A percentile compares a stretch with the other conserved stretches of the same genome.
phyloP scores from a whole-genome alignment of 2,329 filamentous ascomycete species.

The Neoscytalidium dimidiatum region DNA sequence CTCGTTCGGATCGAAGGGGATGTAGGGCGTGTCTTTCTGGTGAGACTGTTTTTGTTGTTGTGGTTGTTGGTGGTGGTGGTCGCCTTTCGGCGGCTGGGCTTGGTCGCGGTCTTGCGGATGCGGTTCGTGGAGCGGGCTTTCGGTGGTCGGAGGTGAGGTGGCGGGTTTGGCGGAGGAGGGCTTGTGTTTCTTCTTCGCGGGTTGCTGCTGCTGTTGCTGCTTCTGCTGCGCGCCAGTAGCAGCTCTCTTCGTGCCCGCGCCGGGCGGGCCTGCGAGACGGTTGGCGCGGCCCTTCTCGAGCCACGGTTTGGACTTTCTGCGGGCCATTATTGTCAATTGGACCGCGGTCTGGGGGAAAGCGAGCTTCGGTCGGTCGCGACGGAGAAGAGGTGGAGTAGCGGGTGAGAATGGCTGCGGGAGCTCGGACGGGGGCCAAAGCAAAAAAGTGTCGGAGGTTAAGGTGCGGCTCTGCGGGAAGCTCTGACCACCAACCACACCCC shows the following conservation, averaged over 20 bases:
- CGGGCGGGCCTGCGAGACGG: neutral
- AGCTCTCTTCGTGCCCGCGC: neutral
- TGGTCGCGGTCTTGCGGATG: conserved; percentile 19
- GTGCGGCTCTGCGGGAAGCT: conserved; percentile 22
- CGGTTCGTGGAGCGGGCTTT: neutral
- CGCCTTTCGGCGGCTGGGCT: neutral
- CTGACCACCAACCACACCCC: no score
- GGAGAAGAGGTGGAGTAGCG: neutral
- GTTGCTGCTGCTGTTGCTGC: neutral
- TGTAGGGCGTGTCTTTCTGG: no score
- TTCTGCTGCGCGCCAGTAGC: neutral
- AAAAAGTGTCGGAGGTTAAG: conserved; percentile 14
- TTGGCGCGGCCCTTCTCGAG: conserved; percentile 15
- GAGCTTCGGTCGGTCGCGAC: neutral
- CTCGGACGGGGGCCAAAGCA: conserved; percentile 14
- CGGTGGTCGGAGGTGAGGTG: neutral
- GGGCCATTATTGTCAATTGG: neutral
- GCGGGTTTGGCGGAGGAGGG: neutral
- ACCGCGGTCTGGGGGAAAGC: neutral
- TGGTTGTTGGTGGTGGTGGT: conserved; percentile 12
- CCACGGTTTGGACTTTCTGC: conserved; percentile 6
- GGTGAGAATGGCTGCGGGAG: no score
- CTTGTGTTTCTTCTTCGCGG: neutral
- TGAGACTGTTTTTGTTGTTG: no score
- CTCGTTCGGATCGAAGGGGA: conserved; percentile 69